These are phyloP conservation scores for Zanthoxylum bungeanum DNA, from an alignment of 345 rosid genomes.

Conservation along the genomic window DNA sequence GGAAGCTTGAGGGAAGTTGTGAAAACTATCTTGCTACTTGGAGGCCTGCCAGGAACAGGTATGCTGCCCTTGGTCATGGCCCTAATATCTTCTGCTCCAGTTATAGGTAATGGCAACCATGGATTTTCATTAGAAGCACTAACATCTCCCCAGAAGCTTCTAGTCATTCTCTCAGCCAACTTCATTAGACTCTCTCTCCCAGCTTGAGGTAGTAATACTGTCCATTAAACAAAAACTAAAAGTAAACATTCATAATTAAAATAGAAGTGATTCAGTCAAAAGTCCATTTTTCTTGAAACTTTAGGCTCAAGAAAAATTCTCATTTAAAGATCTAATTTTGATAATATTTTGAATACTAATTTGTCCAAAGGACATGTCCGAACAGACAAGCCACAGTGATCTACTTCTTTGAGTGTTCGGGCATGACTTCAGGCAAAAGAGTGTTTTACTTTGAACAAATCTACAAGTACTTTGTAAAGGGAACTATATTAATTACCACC, in stretches of 20 bases:
- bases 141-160: constrained; percentile 22
- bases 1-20: constrained; percentile 33
- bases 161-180: constrained; percentile 37
- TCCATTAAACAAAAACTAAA: background rate
- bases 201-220: constrained; percentile 12
- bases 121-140: constrained; percentile 15
- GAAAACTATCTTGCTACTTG: constrained; percentile 21
- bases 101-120: constrained; percentile 34
- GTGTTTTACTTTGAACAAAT: too few species aligned
- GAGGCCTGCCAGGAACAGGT: background rate
- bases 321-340: too few species aligned
- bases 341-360: too few species aligned
- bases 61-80: constrained; percentile 14
- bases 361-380: too few species aligned
- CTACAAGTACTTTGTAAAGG: too few species aligned
- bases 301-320: too few species aligned
- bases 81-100: constrained; percentile 26
- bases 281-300: too few species aligned
- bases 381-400: too few species aligned
- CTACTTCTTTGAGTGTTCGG: too few species aligned
- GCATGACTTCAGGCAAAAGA: too few species aligned
- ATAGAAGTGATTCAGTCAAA: too few species aligned
- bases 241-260: background rate
- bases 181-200: constrained; percentile 35
- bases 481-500: too few species aligned